Evolutionary conservation across 2,329 filamentous ascomycete species (phyloP).

Genomic region (Verticillium dahliae): DNA sequence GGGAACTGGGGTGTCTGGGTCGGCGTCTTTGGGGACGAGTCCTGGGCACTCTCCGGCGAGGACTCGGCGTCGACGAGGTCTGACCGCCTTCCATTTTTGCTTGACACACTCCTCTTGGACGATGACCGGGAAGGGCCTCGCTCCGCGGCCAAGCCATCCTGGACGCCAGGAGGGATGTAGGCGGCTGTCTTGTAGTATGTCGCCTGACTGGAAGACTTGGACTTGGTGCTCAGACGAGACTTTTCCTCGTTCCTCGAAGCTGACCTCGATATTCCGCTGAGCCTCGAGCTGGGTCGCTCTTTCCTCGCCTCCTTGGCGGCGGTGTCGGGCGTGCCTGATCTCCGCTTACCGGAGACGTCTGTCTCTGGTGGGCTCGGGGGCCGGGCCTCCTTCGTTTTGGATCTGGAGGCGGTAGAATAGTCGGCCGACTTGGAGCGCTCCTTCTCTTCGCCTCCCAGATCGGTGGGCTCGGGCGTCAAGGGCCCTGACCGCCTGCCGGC

Average conservation of each 20-base stretch:
- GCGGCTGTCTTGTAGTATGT: slow-evolving; percentile 37
- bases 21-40: slow-evolving; percentile 57
- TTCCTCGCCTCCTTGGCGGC: slow-evolving; percentile 15
- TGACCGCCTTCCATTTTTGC: slow-evolving; percentile 38
- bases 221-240: slow-evolving; percentile 47
- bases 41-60: slow-evolving; percentile 39
- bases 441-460: slow-evolving; percentile 49
- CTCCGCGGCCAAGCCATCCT: slow-evolving; percentile 16
- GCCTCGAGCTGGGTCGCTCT: slow-evolving; percentile 35
- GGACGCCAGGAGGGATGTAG: slow-evolving; percentile 16
- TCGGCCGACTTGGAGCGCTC: slow-evolving; percentile 42
- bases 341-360: slow-evolving; percentile 41
- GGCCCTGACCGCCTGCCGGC: slow-evolving; percentile 31
- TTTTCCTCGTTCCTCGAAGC: slow-evolving; percentile 40
- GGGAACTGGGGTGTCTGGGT: slow-evolving; percentile 48
- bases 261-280: slow-evolving; percentile 35
- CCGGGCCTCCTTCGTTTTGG: slow-evolving; percentile 36
- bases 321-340: slow-evolving; percentile 19
- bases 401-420: slow-evolving; percentile 26
- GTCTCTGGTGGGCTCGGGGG: slow-evolving; percentile 61
- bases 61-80: slow-evolving; percentile 33
- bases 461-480: slow-evolving; percentile 65
- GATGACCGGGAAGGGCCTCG: slow-evolving; percentile 11
- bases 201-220: slow-evolving; percentile 52
- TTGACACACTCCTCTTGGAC: slow-evolving; percentile 21